Evolutionary conservation across 345 rosid species (phyloP), one percentile per base, ranked within the genome.

Genomic region (Cochlearia excelsa): DNA sequence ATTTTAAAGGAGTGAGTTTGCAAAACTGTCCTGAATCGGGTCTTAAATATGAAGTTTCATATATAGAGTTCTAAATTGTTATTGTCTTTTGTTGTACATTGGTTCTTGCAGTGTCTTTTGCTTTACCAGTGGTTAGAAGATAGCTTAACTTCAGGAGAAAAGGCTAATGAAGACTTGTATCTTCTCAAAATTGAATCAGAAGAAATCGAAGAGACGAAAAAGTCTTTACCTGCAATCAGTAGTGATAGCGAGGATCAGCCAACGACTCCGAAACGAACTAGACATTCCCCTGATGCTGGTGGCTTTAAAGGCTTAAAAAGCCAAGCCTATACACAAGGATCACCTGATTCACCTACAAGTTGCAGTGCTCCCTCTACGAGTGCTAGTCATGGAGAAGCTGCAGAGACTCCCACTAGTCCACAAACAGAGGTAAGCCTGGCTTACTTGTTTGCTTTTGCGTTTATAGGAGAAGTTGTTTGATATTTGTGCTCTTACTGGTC

Each of bases 101-200:
- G 30, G 39, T 56, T 65, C 50, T 65, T 67, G 74, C 78, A 89
- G 99, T 69, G 70, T 50, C 75, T 87, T 68, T 71, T 89, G 11
- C 58, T 30, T 50, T 93, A 82, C 61, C 92, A 79, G 64, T 89
- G 97, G 99, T 71, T 93, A 66, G 94, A 89, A 76, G 92, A 85
- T 54, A 85, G 94, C 54, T 63, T 89, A 75, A 83, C 78, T 59
- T 11, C 67, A 29, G 95, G 97, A 50, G 71, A 81, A 42, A 93
- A 77, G 74, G 90, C 77, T 55, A 57, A 74, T 6, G 90, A 93
- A 76, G 86, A 87, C 66, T 46, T 69, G 26, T 93, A 93, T 64
- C 30, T 23, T 51, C 50, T 87, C 11, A 74, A 67, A 57, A 7
- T 66, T 48, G 72, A 73, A 49, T 51, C 75, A 2, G 89, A 67